Conservation (phyloP, 2,329 filamentous ascomycete species). For the Pseudovirgaria hyperparasitica region DNA sequence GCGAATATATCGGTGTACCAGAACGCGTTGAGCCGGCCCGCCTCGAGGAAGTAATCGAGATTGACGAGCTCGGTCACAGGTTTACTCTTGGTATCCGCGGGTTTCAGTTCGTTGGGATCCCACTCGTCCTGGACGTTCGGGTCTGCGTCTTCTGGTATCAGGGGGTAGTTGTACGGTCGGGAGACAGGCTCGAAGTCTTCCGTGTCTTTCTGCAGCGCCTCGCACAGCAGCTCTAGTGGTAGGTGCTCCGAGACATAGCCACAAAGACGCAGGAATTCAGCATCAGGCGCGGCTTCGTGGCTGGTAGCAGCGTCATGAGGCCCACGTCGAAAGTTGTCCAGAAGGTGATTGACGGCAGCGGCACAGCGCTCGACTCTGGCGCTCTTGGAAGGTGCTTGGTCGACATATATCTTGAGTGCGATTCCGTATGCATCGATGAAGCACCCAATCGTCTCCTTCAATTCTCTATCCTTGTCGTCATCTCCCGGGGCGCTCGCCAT, state of each 20-base stretch:
- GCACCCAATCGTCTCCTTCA: conserved; percentile 13
- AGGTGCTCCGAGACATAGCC: too few relatives aligned
- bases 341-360: too few relatives aligned
- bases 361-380: too few relatives aligned
- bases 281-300: too few relatives aligned
- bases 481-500: conserved; percentile 10
- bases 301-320: too few relatives aligned
- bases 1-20: conserved; percentile 3
- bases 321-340: too few relatives aligned
- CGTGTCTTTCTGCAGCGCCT: too few relatives aligned
- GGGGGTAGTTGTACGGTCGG: too few relatives aligned
- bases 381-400: background rate
- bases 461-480: too few relatives aligned
- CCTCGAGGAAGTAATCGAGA: background rate
- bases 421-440: conserved; percentile 21
- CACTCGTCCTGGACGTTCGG: conserved; percentile 9
- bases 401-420: conserved; percentile 14
- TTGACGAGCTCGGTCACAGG: conserved; percentile 1
- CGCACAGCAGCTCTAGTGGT: too few relatives aligned
- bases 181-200: too few relatives aligned
- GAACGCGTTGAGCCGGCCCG: background rate
- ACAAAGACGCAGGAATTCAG: too few relatives aligned
- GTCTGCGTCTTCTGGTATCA: conserved; percentile 4
- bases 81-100: background rate
- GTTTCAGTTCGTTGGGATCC: conserved; percentile 8